phyloP scores from a whole-genome alignment of 2,329 filamentous ascomycete genomes.

The Diaporthe helianthi region DNA sequence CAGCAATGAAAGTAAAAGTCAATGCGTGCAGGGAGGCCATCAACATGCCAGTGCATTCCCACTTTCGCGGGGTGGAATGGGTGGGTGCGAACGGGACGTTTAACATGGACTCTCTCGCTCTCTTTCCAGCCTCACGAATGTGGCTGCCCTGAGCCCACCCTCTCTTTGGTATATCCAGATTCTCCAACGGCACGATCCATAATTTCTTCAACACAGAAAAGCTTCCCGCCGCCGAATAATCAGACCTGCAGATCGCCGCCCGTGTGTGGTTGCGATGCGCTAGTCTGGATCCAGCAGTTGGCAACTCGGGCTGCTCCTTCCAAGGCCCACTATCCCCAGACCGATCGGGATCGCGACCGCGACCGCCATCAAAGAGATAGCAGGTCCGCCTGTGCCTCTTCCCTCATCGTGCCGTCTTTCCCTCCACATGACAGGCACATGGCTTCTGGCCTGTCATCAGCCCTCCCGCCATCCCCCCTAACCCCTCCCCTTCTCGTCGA shows the following conservation, averaged over 20 bases:
- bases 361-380: constrained; percentile 14
- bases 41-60: constrained; percentile 14
- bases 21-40: constrained; percentile 14
- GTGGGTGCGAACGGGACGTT: neutral
- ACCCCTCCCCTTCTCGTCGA: constrained; percentile 62
- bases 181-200: neutral
- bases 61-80: neutral
- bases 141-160: neutral
- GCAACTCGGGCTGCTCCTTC: constrained; percentile 25
- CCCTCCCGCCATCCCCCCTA: constrained; percentile 67
- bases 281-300: constrained; percentile 29
- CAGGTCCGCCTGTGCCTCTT: neutral
- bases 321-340: constrained; percentile 13
- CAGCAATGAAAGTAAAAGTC: constrained; percentile 8
- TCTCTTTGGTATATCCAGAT: neutral
- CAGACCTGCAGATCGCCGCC: constrained; percentile 19
- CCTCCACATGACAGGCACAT: constrained; percentile 47
- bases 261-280: constrained; percentile 24
- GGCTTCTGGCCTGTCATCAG: constrained; percentile 65
- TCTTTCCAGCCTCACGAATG: neutral
- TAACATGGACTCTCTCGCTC: neutral
- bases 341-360: constrained; percentile 19
- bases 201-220: neutral
- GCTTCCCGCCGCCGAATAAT: constrained; percentile 6
- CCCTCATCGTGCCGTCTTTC: neutral